Conservation (phyloP, 768 basidiomycete species). For the Fomitopsis pulvina region DNA sequence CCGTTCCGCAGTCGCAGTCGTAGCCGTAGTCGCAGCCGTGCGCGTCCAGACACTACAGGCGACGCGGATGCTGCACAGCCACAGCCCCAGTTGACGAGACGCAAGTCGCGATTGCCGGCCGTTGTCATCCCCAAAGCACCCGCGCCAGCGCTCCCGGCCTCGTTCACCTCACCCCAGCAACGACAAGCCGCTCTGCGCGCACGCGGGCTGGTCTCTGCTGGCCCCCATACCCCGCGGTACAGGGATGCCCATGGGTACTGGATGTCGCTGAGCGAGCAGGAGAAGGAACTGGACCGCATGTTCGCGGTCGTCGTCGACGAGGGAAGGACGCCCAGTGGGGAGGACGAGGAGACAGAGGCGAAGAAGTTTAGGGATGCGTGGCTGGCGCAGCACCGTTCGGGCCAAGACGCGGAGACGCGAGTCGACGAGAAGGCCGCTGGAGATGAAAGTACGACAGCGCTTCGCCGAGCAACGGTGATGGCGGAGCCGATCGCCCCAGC, state of each 20-base stretch:
- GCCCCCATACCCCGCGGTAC: constrained; percentile 1
- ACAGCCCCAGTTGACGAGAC: neutral
- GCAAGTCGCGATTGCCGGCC: constrained; percentile 6
- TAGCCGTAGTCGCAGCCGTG: neutral
- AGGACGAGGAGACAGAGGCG: constrained; percentile 8
- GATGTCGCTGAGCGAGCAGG: constrained; percentile 17
- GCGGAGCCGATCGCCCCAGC: too few relatives aligned
- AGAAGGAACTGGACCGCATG: constrained; percentile 13
- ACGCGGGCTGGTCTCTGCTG: constrained; percentile 10
- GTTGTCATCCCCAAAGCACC: constrained; percentile 10
- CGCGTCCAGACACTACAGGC: neutral
- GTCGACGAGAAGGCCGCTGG: neutral
- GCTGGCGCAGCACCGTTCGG: constrained; percentile 9
- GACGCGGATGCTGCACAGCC: neutral
- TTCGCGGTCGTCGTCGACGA: constrained; percentile 10
- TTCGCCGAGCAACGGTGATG: too few relatives aligned
- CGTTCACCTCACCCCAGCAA: constrained; percentile 14
- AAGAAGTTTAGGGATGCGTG: constrained; percentile 14
- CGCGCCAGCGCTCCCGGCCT: constrained; percentile 9
- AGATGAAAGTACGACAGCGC: too few relatives aligned
- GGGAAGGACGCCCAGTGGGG: neutral
- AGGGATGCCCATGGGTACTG: constrained; percentile 12
- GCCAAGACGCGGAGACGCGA: neutral
- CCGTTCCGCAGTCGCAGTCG: neutral
- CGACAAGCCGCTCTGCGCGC: constrained; percentile 15